These are phyloP conservation scores for Nannizziopsis arthrosporioides DNA, from an alignment of 2,329 filamentous ascomycete species.

Conservation along the genomic window DNA sequence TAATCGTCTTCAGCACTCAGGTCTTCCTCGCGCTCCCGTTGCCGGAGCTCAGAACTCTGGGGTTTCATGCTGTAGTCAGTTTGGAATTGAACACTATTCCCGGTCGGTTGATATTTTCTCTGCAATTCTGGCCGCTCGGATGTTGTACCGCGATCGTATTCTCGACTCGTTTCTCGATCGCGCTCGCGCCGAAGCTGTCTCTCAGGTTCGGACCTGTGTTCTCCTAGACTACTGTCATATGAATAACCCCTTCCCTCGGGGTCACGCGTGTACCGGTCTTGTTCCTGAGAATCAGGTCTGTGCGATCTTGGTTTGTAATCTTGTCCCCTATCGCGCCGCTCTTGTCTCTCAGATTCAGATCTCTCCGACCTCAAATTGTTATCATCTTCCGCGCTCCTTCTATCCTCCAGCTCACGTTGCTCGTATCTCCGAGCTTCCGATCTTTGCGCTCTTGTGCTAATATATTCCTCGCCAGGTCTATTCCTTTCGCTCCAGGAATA, in stretches of 20 bases:
- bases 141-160: no score
- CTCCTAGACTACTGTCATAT: no score
- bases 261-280: background rate
- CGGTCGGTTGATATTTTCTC: no score
- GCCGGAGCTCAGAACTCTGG: no score
- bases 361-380: no score
- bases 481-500: constrained; percentile 7
- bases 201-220: no score
- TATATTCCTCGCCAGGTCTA: constrained; percentile 4
- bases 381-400: background rate
- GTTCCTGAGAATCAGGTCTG: background rate
- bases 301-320: constrained; percentile 18
- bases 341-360: no score
- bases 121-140: no score
- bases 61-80: no score
- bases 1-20: constrained; percentile 10
- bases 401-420: background rate
- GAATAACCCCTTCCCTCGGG: constrained; percentile 6
- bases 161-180: no score
- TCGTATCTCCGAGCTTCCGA: constrained; percentile 3
- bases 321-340: background rate
- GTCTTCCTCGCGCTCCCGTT: constrained; percentile 15
- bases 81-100: no score
- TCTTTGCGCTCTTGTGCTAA: constrained; percentile 12
- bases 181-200: no score